These are phyloP conservation scores for Phytophthora pinifolia DNA, from an alignment of 352 stramenopile species.

Conservation along the genomic window DNA sequence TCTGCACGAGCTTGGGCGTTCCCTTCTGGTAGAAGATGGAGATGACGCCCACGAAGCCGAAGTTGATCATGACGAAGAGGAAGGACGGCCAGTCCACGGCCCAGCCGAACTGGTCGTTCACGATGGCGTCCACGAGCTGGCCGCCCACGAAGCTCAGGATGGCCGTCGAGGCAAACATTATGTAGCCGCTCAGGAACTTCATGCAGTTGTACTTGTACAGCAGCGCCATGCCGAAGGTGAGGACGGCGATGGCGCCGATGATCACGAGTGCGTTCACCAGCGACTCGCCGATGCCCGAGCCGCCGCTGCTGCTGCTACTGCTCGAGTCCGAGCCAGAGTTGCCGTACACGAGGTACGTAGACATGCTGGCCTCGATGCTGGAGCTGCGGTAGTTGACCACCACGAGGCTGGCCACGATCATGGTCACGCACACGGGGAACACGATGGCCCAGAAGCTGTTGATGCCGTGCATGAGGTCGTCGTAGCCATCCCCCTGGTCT, in stretches of 20 bases:
- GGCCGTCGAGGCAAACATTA: constrained; percentile 87
- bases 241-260: constrained; percentile 77
- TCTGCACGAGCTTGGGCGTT: constrained; percentile 85
- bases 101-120: constrained; percentile 76
- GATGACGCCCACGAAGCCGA: constrained; percentile 87
- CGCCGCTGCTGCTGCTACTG: constrained; percentile 22
- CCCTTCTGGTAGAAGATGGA: constrained; percentile 92
- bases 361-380: constrained; percentile 79
- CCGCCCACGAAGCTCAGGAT: constrained; percentile 88
- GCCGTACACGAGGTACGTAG: constrained; percentile 82
- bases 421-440: constrained; percentile 80
- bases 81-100: constrained; percentile 77
- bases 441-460: constrained; percentile 89
- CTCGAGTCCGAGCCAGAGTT: constrained; percentile 42
- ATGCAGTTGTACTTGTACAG: constrained; percentile 91
- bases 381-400: constrained; percentile 84
- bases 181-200: constrained; percentile 80
- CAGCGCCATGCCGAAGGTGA: constrained; percentile 90
- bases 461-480: constrained; percentile 85
- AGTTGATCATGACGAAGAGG: constrained; percentile 91
- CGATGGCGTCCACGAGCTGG: constrained; percentile 80
- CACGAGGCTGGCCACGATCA: constrained; percentile 77
- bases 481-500: constrained; percentile 39
- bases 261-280: constrained; percentile 90
- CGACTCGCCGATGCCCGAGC: constrained; percentile 57